A percentile compares a stretch with the other conserved stretches of the same genome.
Evolutionary conservation across 345 rosid species (phyloP).

Genomic region (Iberis pinnata): DNA sequence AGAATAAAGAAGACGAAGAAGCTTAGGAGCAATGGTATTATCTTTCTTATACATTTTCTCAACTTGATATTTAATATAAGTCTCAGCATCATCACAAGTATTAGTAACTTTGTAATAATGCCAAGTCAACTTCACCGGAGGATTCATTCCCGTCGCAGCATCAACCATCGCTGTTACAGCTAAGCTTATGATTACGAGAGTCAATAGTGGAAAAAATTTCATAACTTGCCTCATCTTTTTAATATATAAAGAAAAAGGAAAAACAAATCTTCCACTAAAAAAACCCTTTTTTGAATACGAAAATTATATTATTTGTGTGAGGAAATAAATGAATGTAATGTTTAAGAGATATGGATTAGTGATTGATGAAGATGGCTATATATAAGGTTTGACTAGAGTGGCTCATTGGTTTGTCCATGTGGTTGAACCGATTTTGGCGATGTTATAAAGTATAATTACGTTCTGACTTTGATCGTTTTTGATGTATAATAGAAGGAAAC

Average conservation of each 20-base stretch:
- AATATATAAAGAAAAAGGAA: not conserved
- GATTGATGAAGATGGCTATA: constrained; percentile 3
- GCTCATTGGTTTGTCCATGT: constrained; percentile 16
- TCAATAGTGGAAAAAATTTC: constrained; percentile 20
- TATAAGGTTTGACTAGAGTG: constrained; percentile 21
- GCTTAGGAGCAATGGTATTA: constrained; percentile 45
- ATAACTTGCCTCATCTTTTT: constrained; percentile 14
- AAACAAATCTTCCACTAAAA: constrained; percentile 25
- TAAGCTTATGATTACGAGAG: constrained; percentile 21
- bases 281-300: constrained; percentile 19
- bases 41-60: constrained; percentile 34
- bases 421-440: constrained; percentile 1
- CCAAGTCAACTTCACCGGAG: constrained; percentile 43
- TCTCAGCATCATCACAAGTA: constrained; percentile 49
- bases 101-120: constrained; percentile 46
- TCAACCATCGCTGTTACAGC: constrained; percentile 18
- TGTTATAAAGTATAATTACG: not conserved
- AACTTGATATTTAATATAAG: constrained; percentile 42
- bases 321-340: constrained; percentile 15
- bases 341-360: constrained; percentile 13
- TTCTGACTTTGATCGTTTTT: constrained; percentile 28
- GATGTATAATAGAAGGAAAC: constrained; percentile 23
- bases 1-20: constrained; percentile 56
- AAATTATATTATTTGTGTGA: not conserved
- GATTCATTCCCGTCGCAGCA: constrained; percentile 40